Percentiles rank a stretch among this genome's conserved stretches.
Evolutionary conservation across 352 stramenopile species (phyloP).

Genomic region (Globisporangium lucens): DNA sequence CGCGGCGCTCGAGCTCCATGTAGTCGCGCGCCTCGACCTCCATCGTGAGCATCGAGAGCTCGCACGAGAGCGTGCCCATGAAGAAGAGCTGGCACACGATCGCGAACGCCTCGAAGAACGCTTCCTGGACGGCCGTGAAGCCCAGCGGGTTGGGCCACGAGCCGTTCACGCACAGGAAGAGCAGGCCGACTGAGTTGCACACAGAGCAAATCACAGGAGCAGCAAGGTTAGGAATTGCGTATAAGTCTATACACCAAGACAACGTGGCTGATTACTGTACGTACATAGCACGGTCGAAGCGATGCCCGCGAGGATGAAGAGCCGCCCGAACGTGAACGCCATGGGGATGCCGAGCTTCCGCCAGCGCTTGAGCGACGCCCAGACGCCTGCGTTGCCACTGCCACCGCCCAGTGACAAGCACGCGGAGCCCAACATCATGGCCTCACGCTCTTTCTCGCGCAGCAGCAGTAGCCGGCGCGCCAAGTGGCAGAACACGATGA

Average conservation of each 20-base stretch:
- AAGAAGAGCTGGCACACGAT: conserved; percentile 88
- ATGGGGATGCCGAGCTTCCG: conserved; percentile 44
- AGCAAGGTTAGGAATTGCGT: background rate
- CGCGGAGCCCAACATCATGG: background rate
- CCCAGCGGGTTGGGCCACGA: conserved; percentile 75
- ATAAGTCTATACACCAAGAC: background rate
- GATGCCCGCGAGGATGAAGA: conserved; percentile 51
- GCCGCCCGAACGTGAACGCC: conserved; percentile 44
- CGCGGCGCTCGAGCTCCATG: conserved; percentile 47
- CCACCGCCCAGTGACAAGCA: background rate
- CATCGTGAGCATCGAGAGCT: conserved; percentile 53
- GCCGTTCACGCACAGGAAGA: conserved; percentile 82
- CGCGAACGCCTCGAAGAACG: conserved; percentile 78
- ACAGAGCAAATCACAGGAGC: background rate
- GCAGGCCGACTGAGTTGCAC: conserved; percentile 46
- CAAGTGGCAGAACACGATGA: conserved; percentile 56
- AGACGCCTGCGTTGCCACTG: conserved; percentile 19
- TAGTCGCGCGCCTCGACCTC: conserved; percentile 69
- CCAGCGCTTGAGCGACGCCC: conserved; percentile 42
- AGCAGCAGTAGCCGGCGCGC: conserved; percentile 37
- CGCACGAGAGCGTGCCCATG: conserved; percentile 81
- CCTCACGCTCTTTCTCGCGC: conserved; percentile 27
- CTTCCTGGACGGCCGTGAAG: conserved; percentile 78
- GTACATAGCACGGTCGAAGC: conserved; percentile 64
- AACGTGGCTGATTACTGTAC: conserved; percentile 11